Percentiles rank a stretch among this genome's conserved stretches.
Conservation (phyloP, 1,284 basidiomycete genomes). For the Leccinum insolens region DNA sequence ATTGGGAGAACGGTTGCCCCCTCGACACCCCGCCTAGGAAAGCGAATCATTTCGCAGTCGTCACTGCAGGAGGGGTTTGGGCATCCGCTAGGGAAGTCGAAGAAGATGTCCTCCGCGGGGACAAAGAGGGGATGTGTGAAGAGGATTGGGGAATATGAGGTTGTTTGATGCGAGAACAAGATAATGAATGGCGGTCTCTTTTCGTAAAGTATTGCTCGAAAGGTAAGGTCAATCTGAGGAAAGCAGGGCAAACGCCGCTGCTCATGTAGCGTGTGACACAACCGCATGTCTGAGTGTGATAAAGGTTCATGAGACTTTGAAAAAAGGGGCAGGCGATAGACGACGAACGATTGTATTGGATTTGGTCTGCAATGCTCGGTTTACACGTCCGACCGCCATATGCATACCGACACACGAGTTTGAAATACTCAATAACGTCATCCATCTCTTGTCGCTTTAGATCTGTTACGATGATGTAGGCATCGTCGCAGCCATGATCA, state of each 20-base stretch:
- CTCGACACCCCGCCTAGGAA: conserved; percentile 63
- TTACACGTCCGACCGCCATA: conserved; percentile 64
- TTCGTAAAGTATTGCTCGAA: conserved; percentile 72
- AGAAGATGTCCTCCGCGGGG: conserved; percentile 69
- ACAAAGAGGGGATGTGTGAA: conserved; percentile 72
- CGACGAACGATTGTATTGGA: conserved; percentile 64
- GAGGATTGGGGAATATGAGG: conserved; percentile 76
- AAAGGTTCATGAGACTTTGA: conserved; percentile 13
- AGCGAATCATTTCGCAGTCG: conserved; percentile 79
- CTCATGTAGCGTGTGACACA: conserved; percentile 63
- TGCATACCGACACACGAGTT: conserved; percentile 64
- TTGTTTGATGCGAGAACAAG: conserved; percentile 75
- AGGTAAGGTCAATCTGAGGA: conserved; percentile 73
- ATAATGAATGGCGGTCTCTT: conserved; percentile 73
- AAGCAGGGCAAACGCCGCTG: conserved; percentile 73
- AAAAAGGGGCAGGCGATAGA: neutral
- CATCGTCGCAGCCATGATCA: conserved; percentile 72
- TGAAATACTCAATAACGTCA: conserved; percentile 73
- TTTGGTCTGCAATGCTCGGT: conserved; percentile 62
- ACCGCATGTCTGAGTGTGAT: conserved; percentile 57
- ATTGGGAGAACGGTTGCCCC: conserved; percentile 62
- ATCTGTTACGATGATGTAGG: conserved; percentile 75
- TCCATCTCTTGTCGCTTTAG: conserved; percentile 77
- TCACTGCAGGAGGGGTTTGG: conserved; percentile 76
- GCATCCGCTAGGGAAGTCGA: conserved; percentile 74